Conservation (phyloP, 1,139 yeast species). For the Kluyveromyces sp. region DNA sequence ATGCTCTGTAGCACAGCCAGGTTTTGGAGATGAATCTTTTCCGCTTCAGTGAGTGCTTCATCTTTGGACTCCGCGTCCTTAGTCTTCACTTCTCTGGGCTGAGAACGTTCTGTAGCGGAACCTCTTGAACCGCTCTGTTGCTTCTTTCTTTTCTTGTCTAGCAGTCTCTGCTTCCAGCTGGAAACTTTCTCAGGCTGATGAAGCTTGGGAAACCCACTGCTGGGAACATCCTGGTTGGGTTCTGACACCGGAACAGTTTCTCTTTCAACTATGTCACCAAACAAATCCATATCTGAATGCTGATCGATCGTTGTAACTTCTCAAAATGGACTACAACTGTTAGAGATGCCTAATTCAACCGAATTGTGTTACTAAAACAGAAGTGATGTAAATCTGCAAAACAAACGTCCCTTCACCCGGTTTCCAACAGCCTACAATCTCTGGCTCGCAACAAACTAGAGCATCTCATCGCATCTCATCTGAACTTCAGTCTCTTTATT, state of each 20-base stretch:
- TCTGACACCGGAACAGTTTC: constrained; percentile 34
- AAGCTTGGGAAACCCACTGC: constrained; percentile 40
- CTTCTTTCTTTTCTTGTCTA: constrained; percentile 25
- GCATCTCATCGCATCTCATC: constrained; percentile 1
- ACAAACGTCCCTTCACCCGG: too few species aligned
- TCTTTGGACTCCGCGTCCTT: constrained; percentile 10
- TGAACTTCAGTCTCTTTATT: not conserved
- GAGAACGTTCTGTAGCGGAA: constrained; percentile 8
- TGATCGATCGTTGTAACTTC: not conserved
- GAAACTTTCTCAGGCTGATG: constrained; percentile 35
- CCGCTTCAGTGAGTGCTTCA: constrained; percentile 46
- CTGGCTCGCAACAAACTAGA: not conserved
- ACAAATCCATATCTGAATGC: constrained; percentile 46
- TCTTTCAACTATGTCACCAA: constrained; percentile 72
- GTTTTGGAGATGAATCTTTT: constrained; percentile 72
- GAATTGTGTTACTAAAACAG: too few species aligned
- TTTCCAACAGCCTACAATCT: too few species aligned
- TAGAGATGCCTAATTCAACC: too few species aligned
- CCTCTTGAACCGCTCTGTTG: constrained; percentile 12
- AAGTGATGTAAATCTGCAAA: too few species aligned
- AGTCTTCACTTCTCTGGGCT: not conserved
- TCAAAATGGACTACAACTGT: not conserved
- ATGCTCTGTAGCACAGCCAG: constrained; percentile 52
- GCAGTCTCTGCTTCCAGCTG: constrained; percentile 37
- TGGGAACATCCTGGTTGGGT: constrained; percentile 4